A percentile compares a stretch with the other conserved stretches of the same genome.
phyloP scores from a whole-genome alignment of 257 asterid genomes.

The Petunia secreta region DNA sequence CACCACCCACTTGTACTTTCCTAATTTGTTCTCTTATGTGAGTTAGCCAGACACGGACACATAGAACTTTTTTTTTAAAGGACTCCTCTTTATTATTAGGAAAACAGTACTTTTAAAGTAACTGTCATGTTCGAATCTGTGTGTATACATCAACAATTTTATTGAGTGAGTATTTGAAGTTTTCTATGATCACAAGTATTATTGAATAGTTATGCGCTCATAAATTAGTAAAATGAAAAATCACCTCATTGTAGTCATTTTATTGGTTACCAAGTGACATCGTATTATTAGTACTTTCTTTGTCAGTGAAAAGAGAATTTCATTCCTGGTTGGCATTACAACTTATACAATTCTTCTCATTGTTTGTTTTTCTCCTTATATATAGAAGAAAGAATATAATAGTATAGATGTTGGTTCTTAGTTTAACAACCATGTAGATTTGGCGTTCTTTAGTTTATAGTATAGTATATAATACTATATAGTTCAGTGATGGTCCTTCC shows the following conservation, averaged over 20 bases:
- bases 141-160: too few species aligned
- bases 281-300: background rate
- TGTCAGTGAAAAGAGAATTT: background rate
- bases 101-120: too few species aligned
- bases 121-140: too few species aligned
- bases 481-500: slow-evolving; percentile 1
- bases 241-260: too few species aligned
- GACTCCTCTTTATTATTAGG: too few species aligned
- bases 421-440: slow-evolving; percentile 10
- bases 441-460: background rate
- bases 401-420: background rate
- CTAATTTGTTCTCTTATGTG: background rate
- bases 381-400: slow-evolving; percentile 16
- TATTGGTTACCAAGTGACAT: too few species aligned
- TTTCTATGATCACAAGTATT: too few species aligned
- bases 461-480: too few species aligned
- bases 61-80: background rate
- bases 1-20: background rate
- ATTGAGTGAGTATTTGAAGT: too few species aligned
- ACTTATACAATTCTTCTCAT: background rate
- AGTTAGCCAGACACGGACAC: slow-evolving; percentile 4
- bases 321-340: background rate
- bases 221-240: too few species aligned
- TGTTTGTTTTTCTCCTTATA: background rate
- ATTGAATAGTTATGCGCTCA: too few species aligned